phyloP scores from a whole-genome alignment of 306 rosid species.

The Quillaja saponaria region DNA sequence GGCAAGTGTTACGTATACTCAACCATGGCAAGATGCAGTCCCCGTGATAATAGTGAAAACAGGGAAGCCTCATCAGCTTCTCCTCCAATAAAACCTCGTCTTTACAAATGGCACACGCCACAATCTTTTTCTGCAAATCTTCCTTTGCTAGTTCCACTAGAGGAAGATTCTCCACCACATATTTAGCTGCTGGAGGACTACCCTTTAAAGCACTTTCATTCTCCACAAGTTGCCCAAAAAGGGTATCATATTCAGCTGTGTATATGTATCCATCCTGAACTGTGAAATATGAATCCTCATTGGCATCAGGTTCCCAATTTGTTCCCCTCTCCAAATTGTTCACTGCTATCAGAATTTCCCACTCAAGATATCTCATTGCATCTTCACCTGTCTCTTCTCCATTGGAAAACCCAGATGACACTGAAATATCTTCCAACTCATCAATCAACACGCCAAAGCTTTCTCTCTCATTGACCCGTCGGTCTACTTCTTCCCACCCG shows the following conservation, averaged over 20 bases:
- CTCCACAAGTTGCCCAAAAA: constrained; percentile 69
- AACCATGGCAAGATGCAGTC: constrained; percentile 94
- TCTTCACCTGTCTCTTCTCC: constrained; percentile 49
- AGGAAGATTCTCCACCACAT: constrained; percentile 69
- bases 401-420: constrained; percentile 53
- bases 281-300: constrained; percentile 36
- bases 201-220: constrained; percentile 63
- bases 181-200: constrained; percentile 70
- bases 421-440: constrained; percentile 54
- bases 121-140: constrained; percentile 52
- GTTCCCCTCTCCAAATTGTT: constrained; percentile 54
- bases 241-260: constrained; percentile 52
- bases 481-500: constrained; percentile 73
- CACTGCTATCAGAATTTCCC: constrained; percentile 77
- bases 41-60: constrained; percentile 77
- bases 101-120: constrained; percentile 75
- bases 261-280: constrained; percentile 52
- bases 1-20: constrained; percentile 80
- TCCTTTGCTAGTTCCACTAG: constrained; percentile 60
- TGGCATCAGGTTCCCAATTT: constrained; percentile 34
- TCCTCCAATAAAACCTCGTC: constrained; percentile 63
- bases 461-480: constrained; percentile 47
- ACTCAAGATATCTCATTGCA: constrained; percentile 57
- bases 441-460: constrained; percentile 36
- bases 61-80: constrained; percentile 78